phyloP scores from a whole-genome alignment of 2,329 filamentous ascomycete species.

The Fusarium dlaminii region DNA sequence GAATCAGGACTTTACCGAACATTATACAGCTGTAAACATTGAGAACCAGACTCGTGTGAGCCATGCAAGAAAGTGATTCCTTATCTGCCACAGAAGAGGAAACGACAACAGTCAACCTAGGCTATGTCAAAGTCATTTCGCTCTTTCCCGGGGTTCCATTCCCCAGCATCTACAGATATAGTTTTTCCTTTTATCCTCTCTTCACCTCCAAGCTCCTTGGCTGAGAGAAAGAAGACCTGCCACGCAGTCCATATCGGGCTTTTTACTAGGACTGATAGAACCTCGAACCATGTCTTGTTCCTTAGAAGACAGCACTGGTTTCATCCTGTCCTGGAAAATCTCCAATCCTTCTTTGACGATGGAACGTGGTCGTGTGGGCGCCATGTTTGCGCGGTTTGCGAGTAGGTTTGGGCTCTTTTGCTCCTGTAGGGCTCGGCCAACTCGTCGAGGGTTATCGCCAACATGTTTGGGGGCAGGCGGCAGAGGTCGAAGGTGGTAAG shows the following conservation, averaged over 20 bases:
- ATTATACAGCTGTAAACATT: slow-evolving; percentile 27
- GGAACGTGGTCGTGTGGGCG: slow-evolving; percentile 49
- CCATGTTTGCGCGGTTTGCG: slow-evolving; percentile 53
- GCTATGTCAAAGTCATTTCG: slow-evolving; percentile 19
- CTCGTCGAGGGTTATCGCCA: slow-evolving; percentile 51
- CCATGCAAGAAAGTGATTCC: slow-evolving; percentile 30
- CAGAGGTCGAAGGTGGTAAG: slow-evolving; percentile 48
- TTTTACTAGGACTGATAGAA: slow-evolving; percentile 74
- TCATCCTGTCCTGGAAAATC: slow-evolving; percentile 64
- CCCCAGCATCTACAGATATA: slow-evolving; percentile 7
- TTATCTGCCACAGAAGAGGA: slow-evolving; percentile 17
- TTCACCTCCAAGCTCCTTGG: slow-evolving; percentile 85
- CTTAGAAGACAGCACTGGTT: slow-evolving; percentile 31
- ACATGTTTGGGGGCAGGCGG: slow-evolving; percentile 45
- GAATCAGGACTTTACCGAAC: slow-evolving; percentile 30
- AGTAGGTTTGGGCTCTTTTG: slow-evolving; percentile 48
- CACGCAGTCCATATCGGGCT: slow-evolving; percentile 86
- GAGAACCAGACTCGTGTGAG: slow-evolving; percentile 23
- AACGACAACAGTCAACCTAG: slow-evolving; percentile 20
- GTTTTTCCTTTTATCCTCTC: background rate
- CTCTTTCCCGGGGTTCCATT: slow-evolving; percentile 20
- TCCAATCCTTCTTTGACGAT: slow-evolving; percentile 50
- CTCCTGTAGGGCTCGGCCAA: slow-evolving; percentile 54
- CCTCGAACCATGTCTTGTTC: slow-evolving; percentile 72
- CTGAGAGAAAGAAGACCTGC: slow-evolving; percentile 89